Evolutionary conservation across 2,329 filamentous ascomycete species (phyloP).

Genomic region (Raffaelea albimanens): DNA sequence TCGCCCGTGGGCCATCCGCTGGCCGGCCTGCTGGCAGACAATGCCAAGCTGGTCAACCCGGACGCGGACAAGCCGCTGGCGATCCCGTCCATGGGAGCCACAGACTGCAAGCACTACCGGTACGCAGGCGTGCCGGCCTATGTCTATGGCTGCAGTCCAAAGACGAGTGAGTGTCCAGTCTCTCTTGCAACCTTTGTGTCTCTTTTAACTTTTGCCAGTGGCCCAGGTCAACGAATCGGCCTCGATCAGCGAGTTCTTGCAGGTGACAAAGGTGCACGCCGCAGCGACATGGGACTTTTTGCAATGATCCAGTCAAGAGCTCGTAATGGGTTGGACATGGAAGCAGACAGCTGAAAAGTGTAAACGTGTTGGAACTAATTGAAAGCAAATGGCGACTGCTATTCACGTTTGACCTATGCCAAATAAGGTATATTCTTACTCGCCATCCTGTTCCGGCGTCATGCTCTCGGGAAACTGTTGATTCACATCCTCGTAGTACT

Average conservation of each 20-base stretch:
- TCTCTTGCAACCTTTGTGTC: too few relatives aligned
- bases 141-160: constrained; percentile 7
- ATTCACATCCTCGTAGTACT: too few relatives aligned
- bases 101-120: constrained; percentile 10
- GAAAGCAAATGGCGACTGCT: too few relatives aligned
- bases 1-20: constrained; percentile 5
- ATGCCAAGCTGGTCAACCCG: constrained; percentile 1
- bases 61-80: constrained; percentile 2
- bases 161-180: constrained; percentile 2
- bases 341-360: too few relatives aligned
- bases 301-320: too few relatives aligned
- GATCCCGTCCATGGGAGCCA: constrained; percentile 10
- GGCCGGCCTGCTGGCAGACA: constrained; percentile 2
- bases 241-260: constrained; percentile 7
- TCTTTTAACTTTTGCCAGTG: too few relatives aligned
- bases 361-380: too few relatives aligned
- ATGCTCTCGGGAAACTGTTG: too few relatives aligned
- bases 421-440: too few relatives aligned
- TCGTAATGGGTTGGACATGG: too few relatives aligned
- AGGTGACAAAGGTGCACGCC: constrained; percentile 8
- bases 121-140: constrained; percentile 8
- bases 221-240: constrained; percentile 11
- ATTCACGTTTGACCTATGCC: too few relatives aligned
- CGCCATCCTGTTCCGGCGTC: too few relatives aligned
- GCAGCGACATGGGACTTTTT: constrained; percentile 4